Conservation (phyloP, 495 filamentous ascomycete genomes). For the Tuber indicum region DNA sequence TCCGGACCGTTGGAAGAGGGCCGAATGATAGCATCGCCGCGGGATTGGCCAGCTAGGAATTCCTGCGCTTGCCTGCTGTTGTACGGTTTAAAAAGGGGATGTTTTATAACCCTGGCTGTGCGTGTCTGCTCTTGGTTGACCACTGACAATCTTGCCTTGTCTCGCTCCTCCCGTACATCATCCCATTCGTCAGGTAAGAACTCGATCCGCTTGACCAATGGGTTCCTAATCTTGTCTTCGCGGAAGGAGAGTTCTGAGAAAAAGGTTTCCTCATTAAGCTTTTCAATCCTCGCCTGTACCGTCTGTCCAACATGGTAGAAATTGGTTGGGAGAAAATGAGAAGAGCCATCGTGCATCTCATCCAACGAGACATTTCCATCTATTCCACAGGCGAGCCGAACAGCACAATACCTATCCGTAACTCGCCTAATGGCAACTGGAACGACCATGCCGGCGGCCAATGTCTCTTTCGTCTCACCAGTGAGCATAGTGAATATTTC, state of each 20-base stretch:
- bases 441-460: slow-evolving; percentile 82
- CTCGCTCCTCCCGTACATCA: slow-evolving; percentile 69
- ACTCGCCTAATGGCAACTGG: slow-evolving; percentile 81
- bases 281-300: slow-evolving; percentile 76
- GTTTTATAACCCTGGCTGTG: slow-evolving; percentile 88
- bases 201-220: slow-evolving; percentile 59
- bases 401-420: slow-evolving; percentile 85
- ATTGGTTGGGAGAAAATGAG: slow-evolving; percentile 44
- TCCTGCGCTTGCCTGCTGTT: slow-evolving; percentile 91
- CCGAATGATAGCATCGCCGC: slow-evolving; percentile 88
- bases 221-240: slow-evolving; percentile 67
- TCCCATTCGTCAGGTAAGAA: slow-evolving; percentile 80
- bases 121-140: slow-evolving; percentile 48
- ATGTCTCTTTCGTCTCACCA: slow-evolving; percentile 77
- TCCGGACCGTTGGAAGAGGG: slow-evolving; percentile 90
- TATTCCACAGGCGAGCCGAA: slow-evolving; percentile 86
- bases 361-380: slow-evolving; percentile 62
- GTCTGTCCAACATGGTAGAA: slow-evolving; percentile 71
- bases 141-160: slow-evolving; percentile 58
- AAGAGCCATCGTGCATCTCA: slow-evolving; percentile 36
- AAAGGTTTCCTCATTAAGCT: slow-evolving; percentile 75
- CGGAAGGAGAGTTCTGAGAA: slow-evolving; percentile 73
- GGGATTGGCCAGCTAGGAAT: slow-evolving; percentile 73
- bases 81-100: slow-evolving; percentile 88
- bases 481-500: slow-evolving; percentile 97